Conservation (phyloP, 1,284 basidiomycete species). For the Trichosporon ovoides region DNA sequence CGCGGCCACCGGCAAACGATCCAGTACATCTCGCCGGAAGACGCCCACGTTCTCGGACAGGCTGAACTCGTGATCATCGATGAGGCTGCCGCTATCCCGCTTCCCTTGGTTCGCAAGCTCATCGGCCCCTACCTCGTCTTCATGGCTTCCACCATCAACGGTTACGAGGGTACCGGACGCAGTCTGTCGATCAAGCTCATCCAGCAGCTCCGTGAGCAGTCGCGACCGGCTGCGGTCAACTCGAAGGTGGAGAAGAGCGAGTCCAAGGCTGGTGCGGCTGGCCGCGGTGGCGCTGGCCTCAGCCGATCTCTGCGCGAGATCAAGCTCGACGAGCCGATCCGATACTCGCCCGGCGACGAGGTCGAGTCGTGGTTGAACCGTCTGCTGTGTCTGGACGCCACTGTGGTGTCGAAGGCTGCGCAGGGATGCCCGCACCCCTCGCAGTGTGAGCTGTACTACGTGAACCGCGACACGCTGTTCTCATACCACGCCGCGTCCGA, state of each 20-base stretch:
- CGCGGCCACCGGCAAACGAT: constrained; percentile 88
- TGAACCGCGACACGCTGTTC: constrained; percentile 94
- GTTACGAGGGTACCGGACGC: constrained; percentile 97
- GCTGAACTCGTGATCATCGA: constrained; percentile 98
- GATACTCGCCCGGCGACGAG: constrained; percentile 80
- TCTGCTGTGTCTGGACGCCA: constrained; percentile 89
- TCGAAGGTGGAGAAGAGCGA: constrained; percentile 53
- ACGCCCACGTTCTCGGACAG: constrained; percentile 93
- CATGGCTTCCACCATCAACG: constrained; percentile 97
- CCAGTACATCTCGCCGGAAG: constrained; percentile 97
- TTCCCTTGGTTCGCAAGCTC: constrained; percentile 88
- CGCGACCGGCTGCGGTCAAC: constrained; percentile 53
- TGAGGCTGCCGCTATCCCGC: constrained; percentile 95
- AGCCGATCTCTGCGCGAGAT: constrained; percentile 84
- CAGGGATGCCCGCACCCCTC: constrained; percentile 90
- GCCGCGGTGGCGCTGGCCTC: constrained; percentile 45
- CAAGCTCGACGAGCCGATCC: constrained; percentile 90
- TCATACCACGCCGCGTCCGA: constrained; percentile 96
- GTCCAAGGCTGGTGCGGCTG: constrained; percentile 41
- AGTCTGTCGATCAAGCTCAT: constrained; percentile 96
- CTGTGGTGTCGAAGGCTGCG: constrained; percentile 59
- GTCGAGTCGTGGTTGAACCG: constrained; percentile 93
- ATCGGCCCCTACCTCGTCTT: constrained; percentile 98
- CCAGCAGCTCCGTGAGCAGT: constrained; percentile 88
- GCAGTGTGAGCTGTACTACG: constrained; percentile 90